phyloP scores from a whole-genome alignment of 2,329 filamentous ascomycete species.

The Apiospora rasikravindrae region DNA sequence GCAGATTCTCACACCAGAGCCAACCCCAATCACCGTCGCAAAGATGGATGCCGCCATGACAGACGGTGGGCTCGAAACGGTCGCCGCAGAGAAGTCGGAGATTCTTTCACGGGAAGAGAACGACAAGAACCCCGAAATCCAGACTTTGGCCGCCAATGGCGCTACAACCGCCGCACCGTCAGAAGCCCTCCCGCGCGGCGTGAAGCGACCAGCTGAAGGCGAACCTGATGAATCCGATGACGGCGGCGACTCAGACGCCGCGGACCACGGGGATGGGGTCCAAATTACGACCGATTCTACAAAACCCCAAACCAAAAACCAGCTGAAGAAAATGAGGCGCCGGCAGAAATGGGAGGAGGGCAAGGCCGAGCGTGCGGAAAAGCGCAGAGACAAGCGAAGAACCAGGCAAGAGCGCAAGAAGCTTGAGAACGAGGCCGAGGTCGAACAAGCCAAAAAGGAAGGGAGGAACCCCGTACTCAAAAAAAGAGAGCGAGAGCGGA shows the following conservation, averaged over 20 bases:
- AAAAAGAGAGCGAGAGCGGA: constrained; percentile 41
- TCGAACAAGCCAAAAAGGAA: constrained; percentile 49
- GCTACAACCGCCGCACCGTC: constrained; percentile 1
- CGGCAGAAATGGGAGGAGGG: constrained; percentile 78
- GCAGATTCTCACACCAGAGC: not conserved
- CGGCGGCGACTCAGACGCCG: constrained; percentile 46
- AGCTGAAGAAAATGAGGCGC: constrained; percentile 78
- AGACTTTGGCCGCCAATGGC: constrained; percentile 16
- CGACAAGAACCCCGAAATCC: constrained; percentile 24
- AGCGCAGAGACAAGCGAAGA: constrained; percentile 62
- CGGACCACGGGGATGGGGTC: constrained; percentile 57
- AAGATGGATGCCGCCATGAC: not conserved
- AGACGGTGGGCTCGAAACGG: constrained; percentile 21
- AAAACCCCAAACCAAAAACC: constrained; percentile 65
- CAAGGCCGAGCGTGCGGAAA: constrained; percentile 53
- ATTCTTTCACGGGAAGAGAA: constrained; percentile 21
- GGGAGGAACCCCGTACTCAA: constrained; percentile 49
- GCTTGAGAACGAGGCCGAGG: constrained; percentile 53
- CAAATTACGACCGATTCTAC: constrained; percentile 42
- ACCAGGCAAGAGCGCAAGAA: constrained; percentile 54
- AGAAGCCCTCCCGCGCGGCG: constrained; percentile 21
- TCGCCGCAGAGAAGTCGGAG: constrained; percentile 23
- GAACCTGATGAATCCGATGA: constrained; percentile 63
- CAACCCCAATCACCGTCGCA: not conserved
- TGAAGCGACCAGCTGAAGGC: constrained; percentile 48